Conservation (phyloP, 306 rosid genomes). For the Cicer bijugum region DNA sequence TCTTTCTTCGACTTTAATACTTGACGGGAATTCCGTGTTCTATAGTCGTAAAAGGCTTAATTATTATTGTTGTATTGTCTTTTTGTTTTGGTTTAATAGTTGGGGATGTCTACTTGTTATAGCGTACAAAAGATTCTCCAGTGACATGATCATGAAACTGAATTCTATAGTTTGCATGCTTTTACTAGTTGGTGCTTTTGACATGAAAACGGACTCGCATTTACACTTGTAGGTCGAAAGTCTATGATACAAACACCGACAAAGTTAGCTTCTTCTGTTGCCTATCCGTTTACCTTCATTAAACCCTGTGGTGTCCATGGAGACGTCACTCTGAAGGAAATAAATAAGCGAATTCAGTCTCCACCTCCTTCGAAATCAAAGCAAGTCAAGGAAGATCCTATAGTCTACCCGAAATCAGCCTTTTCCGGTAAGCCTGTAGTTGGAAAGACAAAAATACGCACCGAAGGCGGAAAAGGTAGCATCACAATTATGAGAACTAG, state of each 20-base stretch:
- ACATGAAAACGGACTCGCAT: conserved; percentile 40
- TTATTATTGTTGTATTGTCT: neutral
- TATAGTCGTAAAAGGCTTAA: neutral
- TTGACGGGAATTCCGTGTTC: neutral
- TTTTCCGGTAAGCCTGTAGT: conserved; percentile 96
- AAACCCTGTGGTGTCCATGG: conserved; percentile 87
- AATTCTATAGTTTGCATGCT: conserved; percentile 10
- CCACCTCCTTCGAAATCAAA: conserved; percentile 71
- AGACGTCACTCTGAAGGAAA: conserved; percentile 88
- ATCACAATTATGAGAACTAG: conserved; percentile 94
- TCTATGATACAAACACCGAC: conserved; percentile 69
- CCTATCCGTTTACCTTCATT: conserved; percentile 87
- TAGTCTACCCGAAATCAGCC: conserved; percentile 77
- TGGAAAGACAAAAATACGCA: conserved; percentile 85
- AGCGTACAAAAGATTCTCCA: conserved; percentile 1
- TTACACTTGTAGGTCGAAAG: conserved; percentile 66
- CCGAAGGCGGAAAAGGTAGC: conserved; percentile 97
- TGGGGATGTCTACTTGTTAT: conserved; percentile 19
- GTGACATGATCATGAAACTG: neutral
- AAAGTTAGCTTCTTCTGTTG: conserved; percentile 77
- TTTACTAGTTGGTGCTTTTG: neutral
- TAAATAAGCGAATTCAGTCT: conserved; percentile 80
- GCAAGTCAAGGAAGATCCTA: conserved; percentile 61
- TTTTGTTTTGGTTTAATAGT: conserved; percentile 13
- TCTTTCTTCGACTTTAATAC: neutral